Evolutionary conservation across 768 basidiomycete genomes (phyloP).

Genomic region (Tremella fuciformis): DNA sequence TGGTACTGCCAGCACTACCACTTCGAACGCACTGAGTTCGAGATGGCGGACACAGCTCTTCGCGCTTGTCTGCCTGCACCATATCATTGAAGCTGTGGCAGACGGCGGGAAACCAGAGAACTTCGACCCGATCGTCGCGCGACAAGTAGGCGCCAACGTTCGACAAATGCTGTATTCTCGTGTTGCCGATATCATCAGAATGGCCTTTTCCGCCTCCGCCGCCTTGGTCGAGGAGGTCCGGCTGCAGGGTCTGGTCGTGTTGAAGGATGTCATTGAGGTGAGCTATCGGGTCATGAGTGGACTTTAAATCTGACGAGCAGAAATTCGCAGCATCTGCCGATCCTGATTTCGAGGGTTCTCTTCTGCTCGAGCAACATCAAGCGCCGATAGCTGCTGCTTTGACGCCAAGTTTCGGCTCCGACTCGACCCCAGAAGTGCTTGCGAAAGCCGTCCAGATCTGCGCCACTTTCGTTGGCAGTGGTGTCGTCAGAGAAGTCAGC

Average conservation of each 20-base stretch:
- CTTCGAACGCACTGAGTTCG: constrained; percentile 54
- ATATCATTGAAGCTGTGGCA: constrained; percentile 73
- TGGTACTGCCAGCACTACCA: constrained; percentile 18
- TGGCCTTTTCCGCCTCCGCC: constrained; percentile 96
- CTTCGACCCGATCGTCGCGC: constrained; percentile 70
- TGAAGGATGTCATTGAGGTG: constrained; percentile 90
- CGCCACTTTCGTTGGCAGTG: constrained; percentile 91
- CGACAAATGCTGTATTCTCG: constrained; percentile 71
- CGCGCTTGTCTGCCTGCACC: constrained; percentile 85
- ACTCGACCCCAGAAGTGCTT: constrained; percentile 91
- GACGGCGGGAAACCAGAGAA: constrained; percentile 76
- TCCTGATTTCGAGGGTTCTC: constrained; percentile 83
- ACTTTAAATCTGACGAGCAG: constrained; percentile 54
- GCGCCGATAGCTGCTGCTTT: constrained; percentile 96
- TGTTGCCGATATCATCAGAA: constrained; percentile 88
- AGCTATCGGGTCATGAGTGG: constrained; percentile 12
- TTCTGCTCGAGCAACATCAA: constrained; percentile 93
- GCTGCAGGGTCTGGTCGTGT: constrained; percentile 79
- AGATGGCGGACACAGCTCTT: constrained; percentile 97
- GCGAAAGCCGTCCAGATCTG: constrained; percentile 90
- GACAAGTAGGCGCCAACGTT: constrained; percentile 40
- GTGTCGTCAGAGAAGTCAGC: constrained; percentile 81
- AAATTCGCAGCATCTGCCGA: constrained; percentile 82
- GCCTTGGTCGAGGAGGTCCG: constrained; percentile 95
- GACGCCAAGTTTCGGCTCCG: constrained; percentile 91